Conservation (phyloP, 2,329 filamentous ascomycete genomes). For the Stagonosporopsis cucurbitacearum region DNA sequence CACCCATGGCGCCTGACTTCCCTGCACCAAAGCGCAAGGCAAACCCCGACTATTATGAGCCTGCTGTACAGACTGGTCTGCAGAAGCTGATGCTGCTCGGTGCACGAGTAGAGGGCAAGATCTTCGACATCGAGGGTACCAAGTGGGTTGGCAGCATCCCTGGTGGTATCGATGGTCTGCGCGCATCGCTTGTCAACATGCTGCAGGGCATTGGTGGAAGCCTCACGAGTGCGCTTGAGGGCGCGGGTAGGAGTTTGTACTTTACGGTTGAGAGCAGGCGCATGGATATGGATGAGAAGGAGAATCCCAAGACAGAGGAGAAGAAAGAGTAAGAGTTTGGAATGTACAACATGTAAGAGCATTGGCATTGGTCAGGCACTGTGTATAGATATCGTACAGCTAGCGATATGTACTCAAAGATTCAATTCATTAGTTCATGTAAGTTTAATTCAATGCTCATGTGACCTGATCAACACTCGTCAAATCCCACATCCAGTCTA, state of each 20-base stretch:
- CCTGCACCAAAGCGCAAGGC: slow-evolving; percentile 77
- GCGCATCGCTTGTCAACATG: slow-evolving; percentile 80
- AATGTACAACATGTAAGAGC: slow-evolving; percentile 11
- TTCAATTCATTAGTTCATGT: no score
- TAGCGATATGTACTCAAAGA: slow-evolving; percentile 9
- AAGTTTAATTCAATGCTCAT: no score
- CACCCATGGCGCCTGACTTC: slow-evolving; percentile 72
- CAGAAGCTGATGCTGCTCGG: slow-evolving; percentile 88
- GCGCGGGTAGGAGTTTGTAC: slow-evolving; percentile 81
- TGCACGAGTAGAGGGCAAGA: slow-evolving; percentile 82
- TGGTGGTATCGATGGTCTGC: slow-evolving; percentile 79
- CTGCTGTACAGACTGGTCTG: slow-evolving; percentile 77
- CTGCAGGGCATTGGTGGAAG: slow-evolving; percentile 81
- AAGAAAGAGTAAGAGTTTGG: slow-evolving; percentile 12
- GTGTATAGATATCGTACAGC: slow-evolving; percentile 31
- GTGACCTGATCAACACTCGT: no score
- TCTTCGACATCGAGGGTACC: slow-evolving; percentile 77
- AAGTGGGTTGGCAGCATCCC: slow-evolving; percentile 78
- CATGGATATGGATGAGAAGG: slow-evolving; percentile 79
- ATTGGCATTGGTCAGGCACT: neutral
- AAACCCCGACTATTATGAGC: slow-evolving; percentile 82
- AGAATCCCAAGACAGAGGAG: slow-evolving; percentile 43
- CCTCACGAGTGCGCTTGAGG: slow-evolving; percentile 79
- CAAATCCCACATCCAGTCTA: no score
- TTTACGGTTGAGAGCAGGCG: slow-evolving; percentile 84